phyloP scores from a whole-genome alignment of 2,329 filamentous ascomycete species.

The Phialocephala subalpina region DNA sequence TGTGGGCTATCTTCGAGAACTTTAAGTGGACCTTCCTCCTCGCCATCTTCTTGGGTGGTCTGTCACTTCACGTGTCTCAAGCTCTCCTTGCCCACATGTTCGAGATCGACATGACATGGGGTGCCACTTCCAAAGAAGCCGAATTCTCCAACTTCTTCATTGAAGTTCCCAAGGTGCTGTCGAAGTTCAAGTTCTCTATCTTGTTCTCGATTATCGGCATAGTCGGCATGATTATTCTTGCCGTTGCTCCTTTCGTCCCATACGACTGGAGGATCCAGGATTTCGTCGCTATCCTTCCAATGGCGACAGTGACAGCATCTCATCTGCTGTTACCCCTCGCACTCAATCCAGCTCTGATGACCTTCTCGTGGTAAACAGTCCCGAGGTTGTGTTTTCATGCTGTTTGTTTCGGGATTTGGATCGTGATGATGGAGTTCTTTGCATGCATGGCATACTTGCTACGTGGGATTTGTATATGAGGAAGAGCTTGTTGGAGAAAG shows the following conservation, averaged over 20 bases:
- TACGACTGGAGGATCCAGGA: slow-evolving; percentile 72
- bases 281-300: slow-evolving; percentile 79
- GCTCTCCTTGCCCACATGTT: slow-evolving; percentile 85
- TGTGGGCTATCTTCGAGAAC: slow-evolving; percentile 66
- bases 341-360: slow-evolving; percentile 82
- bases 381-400: background rate
- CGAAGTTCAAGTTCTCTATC: slow-evolving; percentile 68
- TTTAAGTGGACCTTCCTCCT: slow-evolving; percentile 79
- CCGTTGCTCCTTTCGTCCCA: slow-evolving; percentile 69
- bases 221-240: slow-evolving; percentile 66
- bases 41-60: slow-evolving; percentile 82
- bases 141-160: slow-evolving; percentile 87
- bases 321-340: slow-evolving; percentile 77
- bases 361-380: slow-evolving; percentile 71
- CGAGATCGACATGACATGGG: slow-evolving; percentile 87
- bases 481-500: background rate
- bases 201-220: slow-evolving; percentile 57
- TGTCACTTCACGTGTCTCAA: slow-evolving; percentile 82
- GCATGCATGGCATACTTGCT: background rate
- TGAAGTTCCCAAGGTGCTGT: slow-evolving; percentile 80
- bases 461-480: slow-evolving; percentile 4
- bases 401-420: slow-evolving; percentile 1
- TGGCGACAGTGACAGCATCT: slow-evolving; percentile 73
- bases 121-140: slow-evolving; percentile 83
- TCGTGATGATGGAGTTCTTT: slow-evolving; percentile 8